Percentiles rank a stretch among this genome's conserved stretches.
Evolutionary conservation across 495 filamentous ascomycete genomes (phyloP).

Genomic region (Chaetomium cochliodes): DNA sequence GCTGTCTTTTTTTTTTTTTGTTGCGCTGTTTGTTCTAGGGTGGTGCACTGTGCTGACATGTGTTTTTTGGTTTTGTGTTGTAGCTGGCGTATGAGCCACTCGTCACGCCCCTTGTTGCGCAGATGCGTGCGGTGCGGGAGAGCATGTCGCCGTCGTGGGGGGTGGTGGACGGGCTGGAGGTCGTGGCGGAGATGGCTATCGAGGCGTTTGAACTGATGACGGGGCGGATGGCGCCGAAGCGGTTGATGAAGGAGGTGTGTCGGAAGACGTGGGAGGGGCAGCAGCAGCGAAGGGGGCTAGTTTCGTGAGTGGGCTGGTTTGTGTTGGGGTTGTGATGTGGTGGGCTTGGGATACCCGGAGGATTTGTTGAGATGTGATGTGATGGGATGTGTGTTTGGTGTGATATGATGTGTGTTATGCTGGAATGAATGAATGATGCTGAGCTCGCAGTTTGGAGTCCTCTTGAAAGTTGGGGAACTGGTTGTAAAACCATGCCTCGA

Average conservation of each 20-base stretch:
- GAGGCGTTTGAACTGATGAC: slow-evolving; percentile 83
- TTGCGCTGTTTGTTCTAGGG: not conserved
- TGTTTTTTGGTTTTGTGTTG: no score
- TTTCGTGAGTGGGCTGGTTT: not conserved
- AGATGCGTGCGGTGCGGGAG: slow-evolving; percentile 56
- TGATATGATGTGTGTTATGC: not conserved
- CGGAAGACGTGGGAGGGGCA: slow-evolving; percentile 45
- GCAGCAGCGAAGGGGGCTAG: slow-evolving; percentile 19
- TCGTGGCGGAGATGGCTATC: slow-evolving; percentile 77
- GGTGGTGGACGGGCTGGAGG: slow-evolving; percentile 74
- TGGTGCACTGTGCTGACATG: not conserved
- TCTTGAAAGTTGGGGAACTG: no score
- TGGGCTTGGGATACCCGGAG: slow-evolving; percentile 3
- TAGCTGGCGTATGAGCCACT: slow-evolving; percentile 72
- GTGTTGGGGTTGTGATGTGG: not conserved
- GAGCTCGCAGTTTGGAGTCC: not conserved
- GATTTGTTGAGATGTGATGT: not conserved
- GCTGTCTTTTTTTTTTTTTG: slow-evolving; percentile 14
- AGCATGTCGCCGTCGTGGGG: slow-evolving; percentile 66
- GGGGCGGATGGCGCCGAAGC: slow-evolving; percentile 72
- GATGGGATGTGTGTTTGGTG: not conserved
- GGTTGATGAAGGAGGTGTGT: slow-evolving; percentile 62
- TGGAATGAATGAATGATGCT: not conserved
- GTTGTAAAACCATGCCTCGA: not conserved
- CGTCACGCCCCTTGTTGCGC: slow-evolving; percentile 66